Percentiles rank a stretch among this genome's conserved stretches.
Evolutionary conservation across 1,284 basidiomycete species (phyloP).

Genomic region (Stereum hirsutum): DNA sequence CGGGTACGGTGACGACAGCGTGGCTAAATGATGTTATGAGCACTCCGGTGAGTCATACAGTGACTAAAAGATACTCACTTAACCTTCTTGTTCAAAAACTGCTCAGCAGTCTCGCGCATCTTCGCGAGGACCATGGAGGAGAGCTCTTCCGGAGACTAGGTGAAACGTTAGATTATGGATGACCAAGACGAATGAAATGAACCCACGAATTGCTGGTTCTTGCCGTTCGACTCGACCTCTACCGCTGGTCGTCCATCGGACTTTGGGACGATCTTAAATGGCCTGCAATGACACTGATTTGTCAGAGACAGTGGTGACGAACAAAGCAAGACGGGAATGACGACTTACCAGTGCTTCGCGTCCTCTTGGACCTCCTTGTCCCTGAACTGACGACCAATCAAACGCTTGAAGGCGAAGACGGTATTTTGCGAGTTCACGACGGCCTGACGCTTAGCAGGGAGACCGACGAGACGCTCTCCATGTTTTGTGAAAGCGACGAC

Average conservation of each 20-base stretch:
- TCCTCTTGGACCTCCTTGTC: slow-evolving; percentile 94
- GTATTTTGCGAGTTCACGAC: slow-evolving; percentile 96
- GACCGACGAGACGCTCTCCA: slow-evolving; percentile 87
- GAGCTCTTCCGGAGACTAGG: slow-evolving; percentile 70
- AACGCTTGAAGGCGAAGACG: slow-evolving; percentile 93
- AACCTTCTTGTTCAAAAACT: slow-evolving; percentile 88
- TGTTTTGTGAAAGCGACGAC: slow-evolving; percentile 98
- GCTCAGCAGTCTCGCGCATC: slow-evolving; percentile 94
- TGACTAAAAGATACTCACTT: slow-evolving; percentile 52
- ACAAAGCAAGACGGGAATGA: slow-evolving; percentile 1
- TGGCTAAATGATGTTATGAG: slow-evolving; percentile 32
- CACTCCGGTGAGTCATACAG: neutral
- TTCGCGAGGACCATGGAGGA: slow-evolving; percentile 86
- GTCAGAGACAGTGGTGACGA: slow-evolving; percentile 4
- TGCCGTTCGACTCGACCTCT: slow-evolving; percentile 72
- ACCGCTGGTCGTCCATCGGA: slow-evolving; percentile 66
- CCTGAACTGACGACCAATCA: slow-evolving; percentile 91
- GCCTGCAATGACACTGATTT: slow-evolving; percentile 37
- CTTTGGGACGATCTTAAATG: slow-evolving; percentile 75
- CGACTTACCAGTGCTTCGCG: slow-evolving; percentile 64
- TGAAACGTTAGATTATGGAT: slow-evolving; percentile 7
- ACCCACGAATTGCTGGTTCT: slow-evolving; percentile 59
- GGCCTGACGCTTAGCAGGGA: slow-evolving; percentile 96
- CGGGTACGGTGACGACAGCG: slow-evolving; percentile 90
- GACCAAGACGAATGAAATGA: slow-evolving; percentile 2